phyloP scores from a whole-genome alignment of 768 basidiomycete species.

The Megacollybia marginata region DNA sequence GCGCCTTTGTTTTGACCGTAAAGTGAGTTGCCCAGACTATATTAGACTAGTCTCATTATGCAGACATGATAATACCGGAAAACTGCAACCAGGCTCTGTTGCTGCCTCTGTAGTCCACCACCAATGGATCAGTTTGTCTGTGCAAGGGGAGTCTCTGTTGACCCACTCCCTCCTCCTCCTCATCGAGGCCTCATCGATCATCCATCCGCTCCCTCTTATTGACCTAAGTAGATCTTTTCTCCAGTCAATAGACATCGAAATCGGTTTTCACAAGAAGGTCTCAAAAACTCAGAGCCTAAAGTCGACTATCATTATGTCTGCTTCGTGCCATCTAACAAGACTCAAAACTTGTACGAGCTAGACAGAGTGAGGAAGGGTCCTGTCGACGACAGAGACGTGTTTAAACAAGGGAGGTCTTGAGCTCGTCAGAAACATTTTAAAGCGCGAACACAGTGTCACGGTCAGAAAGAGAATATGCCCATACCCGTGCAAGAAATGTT shows the following conservation, averaged over 20 bases:
- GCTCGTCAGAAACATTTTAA: conserved; percentile 16
- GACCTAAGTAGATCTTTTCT: too few relatives aligned
- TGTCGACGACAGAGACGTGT: conserved; percentile 20
- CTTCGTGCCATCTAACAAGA: conserved; percentile 22
- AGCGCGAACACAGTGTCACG: conserved; percentile 12
- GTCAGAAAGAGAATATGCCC: too few relatives aligned
- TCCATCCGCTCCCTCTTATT: conserved; percentile 46
- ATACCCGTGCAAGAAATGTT: too few relatives aligned
- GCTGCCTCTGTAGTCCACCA: conserved; percentile 77
- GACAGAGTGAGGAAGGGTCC: conserved; percentile 26
- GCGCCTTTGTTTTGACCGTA: conserved; percentile 62
- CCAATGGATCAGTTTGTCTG: conserved; percentile 84
- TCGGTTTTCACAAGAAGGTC: conserved; percentile 53
- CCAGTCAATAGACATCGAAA: conserved; percentile 74
- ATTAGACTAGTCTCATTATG: neutral
- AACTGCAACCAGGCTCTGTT: conserved; percentile 58
- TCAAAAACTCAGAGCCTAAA: conserved; percentile 47
- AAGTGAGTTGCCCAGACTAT: conserved; percentile 39
- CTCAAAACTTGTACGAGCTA: conserved; percentile 23
- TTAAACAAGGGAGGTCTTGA: conserved; percentile 10
- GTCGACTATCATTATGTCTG: conserved; percentile 26
- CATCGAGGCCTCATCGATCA: too few relatives aligned
- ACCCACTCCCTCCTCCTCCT: conserved; percentile 48
- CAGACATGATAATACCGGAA: conserved; percentile 77
- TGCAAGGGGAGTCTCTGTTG: conserved; percentile 69